Base-by-base conservation (phyloP, 306 rosid species). In the Geum urbanum region DNA sequence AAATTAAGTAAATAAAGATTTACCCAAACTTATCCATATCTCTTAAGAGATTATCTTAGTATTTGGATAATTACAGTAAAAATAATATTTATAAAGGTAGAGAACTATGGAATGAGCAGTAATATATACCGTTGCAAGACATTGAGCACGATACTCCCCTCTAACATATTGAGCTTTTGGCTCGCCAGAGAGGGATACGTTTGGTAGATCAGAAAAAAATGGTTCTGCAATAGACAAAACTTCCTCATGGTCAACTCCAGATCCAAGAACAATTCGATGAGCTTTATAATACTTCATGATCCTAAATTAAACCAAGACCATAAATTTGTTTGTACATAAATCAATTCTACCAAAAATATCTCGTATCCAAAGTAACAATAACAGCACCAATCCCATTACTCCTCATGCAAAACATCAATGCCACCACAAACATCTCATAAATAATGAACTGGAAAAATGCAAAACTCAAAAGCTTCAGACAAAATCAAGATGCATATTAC, bases 221-320 rank as follows among this genome's bases (percentile, higher is more conserved):
- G 97, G 95, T 74, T 84, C 88, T 19, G 99, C 97, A 72, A 91
- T 75, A 43, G 95, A 87, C 40, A 91, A 19, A 72, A 95, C 81
- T 77, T 95, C 95, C 77, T 87, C 89, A 67, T 95, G 99, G 9
- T 95, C 96, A 48, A 91, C 89, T 60, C 99, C 99, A 47, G 86
- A 83, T 20, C 97, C 97, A 77, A 95, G 96, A 75, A 91, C 99
- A 81, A 95, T 84, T 76, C 95, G 80, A 60, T 95, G 91, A 69
- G 99, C 99, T 39, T 92, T 91, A 81, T 95, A 95, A 82, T 95
- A 86, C 67, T 95, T 96, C 99, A n/a, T n/a, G n/a, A n/a, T n/a
- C n/a, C n/a, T n/a, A n/a, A n/a, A n/a, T n/a, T n/a, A n/a, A n/a
- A n/a, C n/a, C n/a, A n/a, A n/a, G n/a, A n/a, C n/a, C n/a, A n/a